Base-by-base conservation (phyloP, 352 stramenopile species). In the Peronosclerospora sorghi region DNA sequence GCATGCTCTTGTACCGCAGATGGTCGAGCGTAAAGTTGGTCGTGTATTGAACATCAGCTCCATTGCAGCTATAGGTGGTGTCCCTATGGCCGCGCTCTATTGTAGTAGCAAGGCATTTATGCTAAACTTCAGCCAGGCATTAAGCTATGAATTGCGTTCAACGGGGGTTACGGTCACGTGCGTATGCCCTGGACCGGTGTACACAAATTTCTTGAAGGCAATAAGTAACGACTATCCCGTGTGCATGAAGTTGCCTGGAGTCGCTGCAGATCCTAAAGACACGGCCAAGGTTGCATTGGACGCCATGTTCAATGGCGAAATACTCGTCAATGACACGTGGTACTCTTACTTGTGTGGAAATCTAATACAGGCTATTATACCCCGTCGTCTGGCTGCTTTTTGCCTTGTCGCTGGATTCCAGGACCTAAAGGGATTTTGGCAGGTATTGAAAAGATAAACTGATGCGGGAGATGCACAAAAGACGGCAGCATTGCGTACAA, bases 11-110 rank as follows among this genome's bases (percentile, higher is more conserved):
- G 45, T 88, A 17, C 73, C 79, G 24, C 59, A 76, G 37, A 94
- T 95, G 83, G 54, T 75, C 2, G 48, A 65, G 45, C 67, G 82
- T 8, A 63, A 73, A 18, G 42, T 73, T 20, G 83, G 81, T 4
- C 73, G 78, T 35, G 65, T 95, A 20, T 53, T 95, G 32, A 94
- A 93, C 52, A 73, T 95, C 17, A 76, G 73, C 26, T 87, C 77
- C 17, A 55, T 88, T 6, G 62, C 63, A 0, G 68, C 55, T 2
- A 45, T 65, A 2, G 53, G 65, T 39, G 58, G 72, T 1, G 65
- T 85, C 30, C 77, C 80, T 20, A 69, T 54, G 8, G 73, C 68
- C n/a, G 73, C 70, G 14, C 42, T 91, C n/a, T 94, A 94, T 50
- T 62, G 64, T 32, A 73, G 65, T n/a, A 69, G 76, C 32, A 95